Evolutionary conservation across 495 filamentous ascomycete species (phyloP).

Genomic region (Podospora comata): DNA sequence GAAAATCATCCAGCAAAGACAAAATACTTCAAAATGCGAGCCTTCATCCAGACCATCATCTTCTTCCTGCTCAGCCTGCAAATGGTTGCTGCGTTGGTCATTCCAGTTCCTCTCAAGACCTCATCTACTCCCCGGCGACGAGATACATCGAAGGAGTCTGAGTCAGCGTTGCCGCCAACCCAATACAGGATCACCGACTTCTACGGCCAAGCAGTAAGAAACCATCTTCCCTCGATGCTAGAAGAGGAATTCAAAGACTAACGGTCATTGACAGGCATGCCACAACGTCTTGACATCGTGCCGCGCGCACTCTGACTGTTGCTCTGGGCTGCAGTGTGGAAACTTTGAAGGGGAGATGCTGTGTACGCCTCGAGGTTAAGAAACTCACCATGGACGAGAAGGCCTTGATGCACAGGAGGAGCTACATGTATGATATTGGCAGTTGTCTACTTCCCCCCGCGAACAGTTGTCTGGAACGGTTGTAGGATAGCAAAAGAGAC

Average conservation of each 20-base stretch:
- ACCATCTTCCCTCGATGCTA: not conserved
- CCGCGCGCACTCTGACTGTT: not conserved
- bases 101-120: not conserved
- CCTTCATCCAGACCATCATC: not conserved
- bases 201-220: not conserved
- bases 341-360: not conserved
- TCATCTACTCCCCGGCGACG: not conserved
- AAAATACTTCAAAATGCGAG: not conserved
- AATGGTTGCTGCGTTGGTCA: not conserved
- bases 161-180: not conserved
- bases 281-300: not conserved
- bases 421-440: not conserved
- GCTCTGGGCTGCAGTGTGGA: not conserved
- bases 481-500: too few species aligned
- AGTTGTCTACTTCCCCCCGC: not conserved
- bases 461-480: not conserved
- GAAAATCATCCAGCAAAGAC: not conserved
- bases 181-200: not conserved
- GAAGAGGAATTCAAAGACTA: not conserved
- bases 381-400: too few species aligned
- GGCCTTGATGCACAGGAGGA: too few species aligned
- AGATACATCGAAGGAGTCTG: not conserved
- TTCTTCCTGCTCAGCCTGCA: not conserved
- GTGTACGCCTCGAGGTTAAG: not conserved
- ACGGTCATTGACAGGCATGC: not conserved